These are phyloP conservation scores for Orbilia javanica DNA, from an alignment of 2,329 filamentous ascomycete species.

Conservation along the genomic window DNA sequence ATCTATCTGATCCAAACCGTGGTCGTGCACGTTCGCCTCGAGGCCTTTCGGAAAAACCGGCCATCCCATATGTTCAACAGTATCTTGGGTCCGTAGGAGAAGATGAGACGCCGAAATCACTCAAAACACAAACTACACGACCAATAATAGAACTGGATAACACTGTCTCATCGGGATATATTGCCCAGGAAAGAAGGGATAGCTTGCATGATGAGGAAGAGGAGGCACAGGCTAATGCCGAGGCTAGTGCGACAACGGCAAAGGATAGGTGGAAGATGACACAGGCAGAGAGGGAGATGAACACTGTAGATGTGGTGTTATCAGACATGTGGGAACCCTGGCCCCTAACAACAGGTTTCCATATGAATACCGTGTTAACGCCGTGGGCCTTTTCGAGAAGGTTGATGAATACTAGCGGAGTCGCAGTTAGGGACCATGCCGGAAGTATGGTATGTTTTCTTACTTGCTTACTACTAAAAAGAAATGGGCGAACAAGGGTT, in stretches of 20 bases:
- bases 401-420: constrained; percentile 99
- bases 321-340: constrained; percentile 99
- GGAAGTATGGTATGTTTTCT: constrained; percentile 84
- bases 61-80: constrained; percentile 61
- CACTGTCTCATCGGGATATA: constrained; percentile 54
- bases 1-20: constrained; percentile 75
- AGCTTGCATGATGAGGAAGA: constrained; percentile 61
- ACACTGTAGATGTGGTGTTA: constrained; percentile 87
- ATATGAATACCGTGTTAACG: constrained; percentile 89
- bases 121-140: constrained; percentile 49
- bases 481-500: not conserved
- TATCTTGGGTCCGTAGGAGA: constrained; percentile 66
- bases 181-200: constrained; percentile 62
- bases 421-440: constrained; percentile 85
- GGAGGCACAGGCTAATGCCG: constrained; percentile 63
- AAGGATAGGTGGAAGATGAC: constrained; percentile 7
- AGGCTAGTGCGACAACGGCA: constrained; percentile 61
- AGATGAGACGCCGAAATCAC: not conserved
- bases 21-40: constrained; percentile 67
- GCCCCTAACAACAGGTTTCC: constrained; percentile 78
- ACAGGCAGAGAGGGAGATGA: constrained; percentile 65
- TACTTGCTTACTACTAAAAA: not conserved
- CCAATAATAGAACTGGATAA: constrained; percentile 54
- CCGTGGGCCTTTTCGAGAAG: constrained; percentile 79
- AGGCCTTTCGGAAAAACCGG: constrained; percentile 61